Evolutionary conservation across 495 filamentous ascomycete species (phyloP).

Genomic region (Xylaria grammica): DNA sequence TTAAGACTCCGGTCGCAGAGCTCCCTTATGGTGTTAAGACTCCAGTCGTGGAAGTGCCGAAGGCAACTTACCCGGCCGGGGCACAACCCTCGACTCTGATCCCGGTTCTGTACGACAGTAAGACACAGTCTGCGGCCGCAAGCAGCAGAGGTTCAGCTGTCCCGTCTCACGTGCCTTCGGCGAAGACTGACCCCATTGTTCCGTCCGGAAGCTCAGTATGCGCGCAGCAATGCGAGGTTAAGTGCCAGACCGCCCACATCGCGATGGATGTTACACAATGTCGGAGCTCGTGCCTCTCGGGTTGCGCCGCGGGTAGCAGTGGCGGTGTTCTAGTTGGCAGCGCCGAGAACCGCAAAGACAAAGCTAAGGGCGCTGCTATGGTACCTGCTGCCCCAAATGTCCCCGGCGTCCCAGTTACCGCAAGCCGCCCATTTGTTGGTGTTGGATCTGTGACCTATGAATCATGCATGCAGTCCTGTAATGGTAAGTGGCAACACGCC

Average conservation of each 20-base stretch:
- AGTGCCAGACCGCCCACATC: background rate
- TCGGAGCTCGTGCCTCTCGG: background rate
- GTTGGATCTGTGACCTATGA: background rate
- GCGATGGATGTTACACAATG: background rate
- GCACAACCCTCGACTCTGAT: too few species aligned
- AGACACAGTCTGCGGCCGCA: background rate
- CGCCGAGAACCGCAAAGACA: background rate
- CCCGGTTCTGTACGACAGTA: too few species aligned
- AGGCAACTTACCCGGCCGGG: too few species aligned
- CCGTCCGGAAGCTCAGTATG: constrained; percentile 1
- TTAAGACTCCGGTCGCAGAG: too few species aligned
- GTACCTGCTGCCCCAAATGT: background rate
- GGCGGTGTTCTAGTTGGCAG: too few species aligned
- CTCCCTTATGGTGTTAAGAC: background rate
- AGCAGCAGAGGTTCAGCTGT: too few species aligned
- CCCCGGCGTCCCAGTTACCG: background rate
- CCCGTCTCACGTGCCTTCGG: too few species aligned
- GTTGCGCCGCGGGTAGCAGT: too few species aligned
- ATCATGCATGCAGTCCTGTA: background rate
- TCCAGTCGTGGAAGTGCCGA: too few species aligned
- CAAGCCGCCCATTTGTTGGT: too few species aligned
- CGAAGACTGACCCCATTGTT: too few species aligned
- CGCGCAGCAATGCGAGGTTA: background rate
- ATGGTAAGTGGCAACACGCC: background rate
- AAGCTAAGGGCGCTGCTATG: background rate